A percentile compares a stretch with the other conserved stretches of the same genome.
These are phyloP conservation scores for Fusarium xyrophilum DNA, from an alignment of 2,329 filamentous ascomycete species.

Conservation along the genomic window DNA sequence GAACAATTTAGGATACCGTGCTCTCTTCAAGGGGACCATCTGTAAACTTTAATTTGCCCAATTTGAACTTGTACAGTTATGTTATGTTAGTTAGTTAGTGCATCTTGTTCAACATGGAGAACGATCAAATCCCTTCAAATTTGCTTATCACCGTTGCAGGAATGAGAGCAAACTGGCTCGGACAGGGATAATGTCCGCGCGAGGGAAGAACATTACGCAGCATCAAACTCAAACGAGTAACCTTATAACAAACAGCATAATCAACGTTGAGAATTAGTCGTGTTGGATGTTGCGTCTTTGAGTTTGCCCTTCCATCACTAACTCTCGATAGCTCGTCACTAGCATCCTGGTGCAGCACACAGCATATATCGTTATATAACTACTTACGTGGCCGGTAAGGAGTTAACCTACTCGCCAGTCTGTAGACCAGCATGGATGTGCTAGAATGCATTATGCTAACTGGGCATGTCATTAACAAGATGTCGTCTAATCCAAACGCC, in stretches of 20 bases:
- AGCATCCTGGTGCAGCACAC: not conserved
- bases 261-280: not conserved
- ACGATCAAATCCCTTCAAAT: not conserved
- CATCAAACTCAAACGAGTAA: not conserved
- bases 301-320: slow-evolving; percentile 13
- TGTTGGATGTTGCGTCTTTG: not conserved
- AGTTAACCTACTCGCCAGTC: not conserved
- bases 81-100: not conserved
- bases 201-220: not conserved
- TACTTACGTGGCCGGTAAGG: not conserved
- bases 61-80: not conserved
- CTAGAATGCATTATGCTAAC: not conserved
- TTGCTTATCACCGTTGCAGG: not conserved
- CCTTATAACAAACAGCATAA: not conserved
- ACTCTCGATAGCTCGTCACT: slow-evolving; percentile 5
- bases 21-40: not conserved
- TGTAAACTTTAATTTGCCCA: not conserved
- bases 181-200: not conserved
- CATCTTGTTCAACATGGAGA: not conserved
- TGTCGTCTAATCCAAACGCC: not conserved
- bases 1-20: slow-evolving; percentile 20
- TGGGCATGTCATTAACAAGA: not conserved
- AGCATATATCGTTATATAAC: not conserved
- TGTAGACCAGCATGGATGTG: not conserved
- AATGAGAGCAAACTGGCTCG: not conserved